Evolutionary conservation across 1,284 basidiomycete species (phyloP).

Genomic region (Ceratobasidium sp.): DNA sequence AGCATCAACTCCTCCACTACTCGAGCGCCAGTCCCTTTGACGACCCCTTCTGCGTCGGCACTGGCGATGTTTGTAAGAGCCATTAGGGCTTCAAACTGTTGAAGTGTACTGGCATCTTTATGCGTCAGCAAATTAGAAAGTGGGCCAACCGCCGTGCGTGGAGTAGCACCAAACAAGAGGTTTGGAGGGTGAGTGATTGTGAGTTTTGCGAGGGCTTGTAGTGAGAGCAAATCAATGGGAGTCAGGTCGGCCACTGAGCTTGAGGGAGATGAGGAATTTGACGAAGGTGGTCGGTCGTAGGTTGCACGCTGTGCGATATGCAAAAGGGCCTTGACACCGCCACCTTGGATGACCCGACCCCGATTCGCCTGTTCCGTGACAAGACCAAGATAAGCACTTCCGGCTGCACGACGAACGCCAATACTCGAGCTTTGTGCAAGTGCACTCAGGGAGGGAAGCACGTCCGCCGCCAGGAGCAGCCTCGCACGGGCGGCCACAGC

Average conservation of each 20-base stretch:
- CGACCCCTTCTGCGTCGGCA: slow-evolving; percentile 63
- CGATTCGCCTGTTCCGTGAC: slow-evolving; percentile 83
- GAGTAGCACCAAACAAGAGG: slow-evolving; percentile 87
- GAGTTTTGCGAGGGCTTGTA: slow-evolving; percentile 94
- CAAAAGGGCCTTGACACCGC: slow-evolving; percentile 82
- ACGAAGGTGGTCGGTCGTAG: slow-evolving; percentile 49
- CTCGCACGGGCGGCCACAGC: slow-evolving; percentile 73
- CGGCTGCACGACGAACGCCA: slow-evolving; percentile 55
- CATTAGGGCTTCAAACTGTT: slow-evolving; percentile 94
- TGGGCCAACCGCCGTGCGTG: slow-evolving; percentile 86
- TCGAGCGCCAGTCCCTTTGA: slow-evolving; percentile 65
- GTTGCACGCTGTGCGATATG: slow-evolving; percentile 67
- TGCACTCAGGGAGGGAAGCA: slow-evolving; percentile 72
- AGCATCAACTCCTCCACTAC: slow-evolving; percentile 86
- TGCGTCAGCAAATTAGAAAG: slow-evolving; percentile 80
- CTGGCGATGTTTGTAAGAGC: slow-evolving; percentile 95
- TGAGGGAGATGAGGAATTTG: slow-evolving; percentile 53
- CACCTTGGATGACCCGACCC: slow-evolving; percentile 84
- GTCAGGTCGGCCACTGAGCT: slow-evolving; percentile 48
- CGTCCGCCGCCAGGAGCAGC: slow-evolving; percentile 71
- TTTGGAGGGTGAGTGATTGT: slow-evolving; percentile 91
- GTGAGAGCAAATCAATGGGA: slow-evolving; percentile 71
- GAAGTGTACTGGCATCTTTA: slow-evolving; percentile 77
- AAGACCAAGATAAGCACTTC: slow-evolving; percentile 76
- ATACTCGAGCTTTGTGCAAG: slow-evolving; percentile 66